Base-by-base conservation (phyloP, 2,329 filamentous ascomycete species). In the Chrysosporium queenslandicum region DNA sequence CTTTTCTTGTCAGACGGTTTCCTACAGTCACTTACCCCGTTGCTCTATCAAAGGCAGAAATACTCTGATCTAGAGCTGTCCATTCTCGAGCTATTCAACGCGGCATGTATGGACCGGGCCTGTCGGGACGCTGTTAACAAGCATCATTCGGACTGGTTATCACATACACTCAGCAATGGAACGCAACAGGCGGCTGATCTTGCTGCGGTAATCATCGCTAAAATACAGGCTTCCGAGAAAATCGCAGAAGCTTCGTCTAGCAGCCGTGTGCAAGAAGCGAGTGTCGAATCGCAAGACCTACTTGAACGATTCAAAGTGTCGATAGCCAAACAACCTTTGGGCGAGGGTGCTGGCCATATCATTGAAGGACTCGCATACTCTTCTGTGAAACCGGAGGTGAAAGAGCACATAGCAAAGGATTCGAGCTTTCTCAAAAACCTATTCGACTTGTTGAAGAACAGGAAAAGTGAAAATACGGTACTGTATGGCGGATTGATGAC, bases 331-430 rank as follows among this genome's bases (percentile, higher is more conserved):
- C 48, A 52, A n/a, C 57, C 60, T 46, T 65, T 70, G 59, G 66
- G 64, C 60, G 68, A 66, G 54, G 80, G 79, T 49, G 82, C 89
- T 71, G 79, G 85, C 60, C 82, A 86, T 63, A 84, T 87, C 0
- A 81, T 97, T 51, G 92, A 98, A 70, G 92, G 91, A 4, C 74
- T 98, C 55, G 92, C 91, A 12, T 97, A 95, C 66, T 84, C 89
- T 3, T 94, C 91, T 8, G 77, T 97, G 34, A 87, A 88, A 61
- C 81, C 91, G 4, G 82, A 80, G 54, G 81, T 96, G 53, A 95
- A 94, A 66, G 87, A 97, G 65, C 79, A 82, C 46, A 75, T 97
- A 8, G 80, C 82, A 11, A 76, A 77, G 46, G 85, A 96, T 63
- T 66, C 73, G 3, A 68, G 73, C 6, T 82, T 97, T 45, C 70